Evolutionary conservation across 1,284 basidiomycete genomes (phyloP).

Genomic region (Sanghuangporus weigelae): DNA sequence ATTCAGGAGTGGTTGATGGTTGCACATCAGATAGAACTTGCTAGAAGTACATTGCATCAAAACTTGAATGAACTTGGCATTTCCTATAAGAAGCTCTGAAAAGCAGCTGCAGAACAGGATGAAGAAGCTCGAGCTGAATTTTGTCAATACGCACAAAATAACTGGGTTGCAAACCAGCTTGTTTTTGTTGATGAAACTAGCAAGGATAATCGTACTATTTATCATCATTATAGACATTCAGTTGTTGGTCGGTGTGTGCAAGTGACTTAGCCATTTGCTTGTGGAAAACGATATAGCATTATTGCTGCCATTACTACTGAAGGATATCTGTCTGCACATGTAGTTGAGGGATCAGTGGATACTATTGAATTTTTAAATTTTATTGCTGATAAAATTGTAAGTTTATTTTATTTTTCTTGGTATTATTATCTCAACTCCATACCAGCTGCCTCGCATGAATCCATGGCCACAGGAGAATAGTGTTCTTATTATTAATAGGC

Average conservation of each 20-base stretch:
- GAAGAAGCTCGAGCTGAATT: constrained; percentile 23
- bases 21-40: not conserved
- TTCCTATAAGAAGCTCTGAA: not conserved
- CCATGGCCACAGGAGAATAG: not conserved
- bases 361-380: constrained; percentile 23
- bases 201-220: not conserved
- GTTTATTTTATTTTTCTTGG: not conserved
- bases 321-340: constrained; percentile 23
- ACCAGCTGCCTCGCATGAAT: constrained; percentile 26
- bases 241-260: constrained; percentile 10
- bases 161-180: constrained; percentile 27
- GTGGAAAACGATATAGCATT: constrained; percentile 28
- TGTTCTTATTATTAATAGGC: constrained; percentile 15
- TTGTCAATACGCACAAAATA: constrained; percentile 19
- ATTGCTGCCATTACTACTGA: constrained; percentile 28
- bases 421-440: not conserved
- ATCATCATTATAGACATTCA: not conserved
- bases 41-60: not conserved
- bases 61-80: not conserved
- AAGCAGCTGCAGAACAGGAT: constrained; percentile 23
- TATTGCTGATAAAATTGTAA: constrained; percentile 25
- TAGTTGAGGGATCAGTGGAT: constrained; percentile 26
- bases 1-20: not conserved
- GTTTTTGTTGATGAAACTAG: constrained; percentile 32
- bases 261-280: constrained; percentile 25